phyloP scores from a whole-genome alignment of 2,329 filamentous ascomycete genomes.

The Tolypocladium ophioglossoides region DNA sequence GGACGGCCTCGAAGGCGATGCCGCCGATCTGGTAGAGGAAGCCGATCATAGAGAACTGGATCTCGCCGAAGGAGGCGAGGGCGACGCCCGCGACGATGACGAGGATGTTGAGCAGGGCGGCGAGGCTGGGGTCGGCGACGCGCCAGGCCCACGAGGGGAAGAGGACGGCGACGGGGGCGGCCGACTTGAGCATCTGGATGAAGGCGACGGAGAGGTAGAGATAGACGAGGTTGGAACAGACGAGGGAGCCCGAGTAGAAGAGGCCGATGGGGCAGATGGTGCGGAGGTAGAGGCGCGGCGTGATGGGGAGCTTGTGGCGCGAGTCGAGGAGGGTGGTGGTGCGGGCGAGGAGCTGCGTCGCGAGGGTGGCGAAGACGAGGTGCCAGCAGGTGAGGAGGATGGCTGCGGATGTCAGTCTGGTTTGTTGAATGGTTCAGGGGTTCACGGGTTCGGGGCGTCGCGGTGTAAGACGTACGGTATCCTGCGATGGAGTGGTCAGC shows the following conservation, averaged over 20 bases:
- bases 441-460: neutral
- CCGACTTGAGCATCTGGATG: constrained; percentile 63
- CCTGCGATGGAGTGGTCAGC: constrained; percentile 5
- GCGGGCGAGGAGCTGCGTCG: constrained; percentile 55
- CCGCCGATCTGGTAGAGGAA: constrained; percentile 63
- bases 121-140: constrained; percentile 34
- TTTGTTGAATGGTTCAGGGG: no score
- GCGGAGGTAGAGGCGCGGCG: constrained; percentile 46
- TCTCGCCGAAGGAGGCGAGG: constrained; percentile 50
- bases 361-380: constrained; percentile 53
- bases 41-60: constrained; percentile 55
- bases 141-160: constrained; percentile 52
- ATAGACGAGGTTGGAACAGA: constrained; percentile 59
- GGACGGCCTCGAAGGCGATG: constrained; percentile 70
- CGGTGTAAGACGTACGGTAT: constrained; percentile 10
- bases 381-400: constrained; percentile 59
- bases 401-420: constrained; percentile 17
- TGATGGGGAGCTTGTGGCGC: constrained; percentile 51
- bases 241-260: constrained; percentile 54
- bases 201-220: constrained; percentile 58
- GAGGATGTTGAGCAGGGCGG: constrained; percentile 35
- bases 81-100: constrained; percentile 42
- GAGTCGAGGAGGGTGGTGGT: constrained; percentile 54
- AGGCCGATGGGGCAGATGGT: constrained; percentile 57
- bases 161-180: constrained; percentile 56